phyloP scores from a whole-genome alignment of 495 filamentous ascomycete species.

The Penicillium longicatenatum region DNA sequence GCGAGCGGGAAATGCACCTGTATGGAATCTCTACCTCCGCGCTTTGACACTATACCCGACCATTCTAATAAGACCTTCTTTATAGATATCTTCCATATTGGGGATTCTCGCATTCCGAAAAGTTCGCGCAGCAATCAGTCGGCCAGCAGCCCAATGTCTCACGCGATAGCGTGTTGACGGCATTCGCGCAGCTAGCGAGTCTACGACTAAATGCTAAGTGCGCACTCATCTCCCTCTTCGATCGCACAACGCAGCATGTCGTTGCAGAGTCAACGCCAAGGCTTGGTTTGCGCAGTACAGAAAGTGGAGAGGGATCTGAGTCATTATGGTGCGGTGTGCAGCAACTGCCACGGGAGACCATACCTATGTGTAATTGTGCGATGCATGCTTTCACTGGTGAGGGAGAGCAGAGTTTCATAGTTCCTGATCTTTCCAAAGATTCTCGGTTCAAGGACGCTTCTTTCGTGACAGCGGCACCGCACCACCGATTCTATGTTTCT shows the following conservation, averaged over 20 bases:
- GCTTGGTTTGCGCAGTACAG: constrained; percentile 36
- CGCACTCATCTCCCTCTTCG: constrained; percentile 31
- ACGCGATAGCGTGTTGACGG: constrained; percentile 40
- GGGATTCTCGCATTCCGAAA: constrained; percentile 19
- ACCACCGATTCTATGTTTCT: constrained; percentile 38
- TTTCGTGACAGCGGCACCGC: constrained; percentile 31
- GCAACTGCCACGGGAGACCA: constrained; percentile 20
- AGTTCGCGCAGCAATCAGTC: constrained; percentile 18
- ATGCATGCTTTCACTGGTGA: constrained; percentile 34
- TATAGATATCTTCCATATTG: constrained; percentile 21
- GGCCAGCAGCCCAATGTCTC: constrained; percentile 16
- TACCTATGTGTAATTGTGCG: constrained; percentile 32
- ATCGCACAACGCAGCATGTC: constrained; percentile 46
- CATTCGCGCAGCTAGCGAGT: constrained; percentile 44
- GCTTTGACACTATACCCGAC: not conserved
- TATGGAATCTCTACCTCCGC: not conserved
- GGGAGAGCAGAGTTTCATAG: constrained; percentile 34
- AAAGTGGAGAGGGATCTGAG: constrained; percentile 25
- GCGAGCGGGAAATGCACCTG: constrained; percentile 25
- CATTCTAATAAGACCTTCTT: not conserved
- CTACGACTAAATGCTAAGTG: constrained; percentile 42
- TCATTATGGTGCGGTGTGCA: constrained; percentile 43
- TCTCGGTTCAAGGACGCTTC: constrained; percentile 28
- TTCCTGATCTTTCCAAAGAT: constrained; percentile 32
- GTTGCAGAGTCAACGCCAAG: constrained; percentile 51